Percentiles rank a stretch among this genome's conserved stretches.
These are phyloP conservation scores for Arabidopsis arenosa DNA, from an alignment of 345 rosid species.

Conservation along the genomic window DNA sequence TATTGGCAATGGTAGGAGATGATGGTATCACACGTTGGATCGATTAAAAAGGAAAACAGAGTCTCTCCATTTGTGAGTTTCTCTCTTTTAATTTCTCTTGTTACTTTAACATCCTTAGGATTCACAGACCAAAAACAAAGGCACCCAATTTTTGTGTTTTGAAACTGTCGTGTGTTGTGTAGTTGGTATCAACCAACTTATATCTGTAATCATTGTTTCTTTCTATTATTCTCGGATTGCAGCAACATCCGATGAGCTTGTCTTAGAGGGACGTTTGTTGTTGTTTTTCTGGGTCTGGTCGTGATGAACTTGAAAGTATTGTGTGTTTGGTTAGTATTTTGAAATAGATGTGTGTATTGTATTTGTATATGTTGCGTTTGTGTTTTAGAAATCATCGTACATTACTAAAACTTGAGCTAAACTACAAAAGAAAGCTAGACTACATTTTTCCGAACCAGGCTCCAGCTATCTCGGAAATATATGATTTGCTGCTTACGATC, in stretches of 20 bases:
- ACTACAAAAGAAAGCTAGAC: too few species aligned
- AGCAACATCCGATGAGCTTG: conserved; percentile 1
- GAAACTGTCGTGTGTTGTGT: conserved; percentile 5
- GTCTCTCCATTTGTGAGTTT: conserved; percentile 38
- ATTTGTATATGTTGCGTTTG: not conserved
- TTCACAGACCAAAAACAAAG: conserved; percentile 7
- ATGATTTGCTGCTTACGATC: not conserved
- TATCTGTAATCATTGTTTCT: conserved; percentile 16
- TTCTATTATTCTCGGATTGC: not conserved
- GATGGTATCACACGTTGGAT: conserved; percentile 95
- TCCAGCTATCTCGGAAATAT: not conserved
- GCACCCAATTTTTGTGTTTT: conserved; percentile 25
- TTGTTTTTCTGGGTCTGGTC: conserved; percentile 19
- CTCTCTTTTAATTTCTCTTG: not conserved
- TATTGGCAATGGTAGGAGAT: conserved; percentile 79
- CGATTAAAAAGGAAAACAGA: conserved; percentile 47
- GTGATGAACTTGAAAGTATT: conserved; percentile 11
- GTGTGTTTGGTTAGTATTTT: conserved; percentile 28
- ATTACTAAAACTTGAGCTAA: not conserved
- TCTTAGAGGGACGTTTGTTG: conserved; percentile 20
- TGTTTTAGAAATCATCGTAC: not conserved
- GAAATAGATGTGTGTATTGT: conserved; percentile 22
- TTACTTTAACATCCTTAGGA: conserved; percentile 15
- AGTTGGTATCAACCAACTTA: conserved; percentile 27
- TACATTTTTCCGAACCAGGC: not conserved